Evolutionary conservation across 257 asterid genomes (phyloP).

Genomic region (Anisodus tanguticus): DNA sequence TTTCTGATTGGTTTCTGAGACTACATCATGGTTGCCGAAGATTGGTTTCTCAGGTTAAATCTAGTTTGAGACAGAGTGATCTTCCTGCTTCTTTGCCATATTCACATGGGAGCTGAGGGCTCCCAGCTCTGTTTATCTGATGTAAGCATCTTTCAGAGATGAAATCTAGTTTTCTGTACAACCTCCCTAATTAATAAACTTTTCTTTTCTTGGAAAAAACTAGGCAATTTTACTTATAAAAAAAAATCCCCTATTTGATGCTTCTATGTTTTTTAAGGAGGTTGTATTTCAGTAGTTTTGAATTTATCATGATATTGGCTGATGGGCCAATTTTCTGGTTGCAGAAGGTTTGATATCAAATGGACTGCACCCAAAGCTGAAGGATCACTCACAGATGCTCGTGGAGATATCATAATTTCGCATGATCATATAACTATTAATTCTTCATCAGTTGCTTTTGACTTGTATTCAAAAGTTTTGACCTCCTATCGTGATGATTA

Average conservation of each 20-base stretch:
- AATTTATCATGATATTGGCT: conserved; percentile 31
- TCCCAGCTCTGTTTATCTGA: neutral
- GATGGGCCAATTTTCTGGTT: conserved; percentile 33
- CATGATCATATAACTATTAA: conserved; percentile 81
- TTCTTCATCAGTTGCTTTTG: conserved; percentile 97
- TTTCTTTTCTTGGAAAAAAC: neutral
- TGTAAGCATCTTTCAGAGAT: neutral
- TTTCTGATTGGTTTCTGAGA: conserved; percentile 2
- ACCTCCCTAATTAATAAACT: neutral
- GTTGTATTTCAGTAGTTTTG: neutral
- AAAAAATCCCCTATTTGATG: neutral
- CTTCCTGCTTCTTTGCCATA: conserved; percentile 9
- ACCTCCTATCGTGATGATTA: conserved; percentile 76
- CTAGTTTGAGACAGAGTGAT: neutral
- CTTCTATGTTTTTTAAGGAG: conserved; percentile 8
- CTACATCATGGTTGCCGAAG: conserved; percentile 24
- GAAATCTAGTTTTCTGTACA: conserved; percentile 19
- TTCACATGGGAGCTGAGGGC: neutral
- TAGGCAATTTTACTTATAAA: neutral
- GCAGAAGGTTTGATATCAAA: conserved; percentile 95
- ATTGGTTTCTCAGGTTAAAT: neutral
- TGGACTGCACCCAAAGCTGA: conserved; percentile 99
- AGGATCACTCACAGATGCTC: conserved; percentile 98
- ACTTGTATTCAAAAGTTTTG: conserved; percentile 71
- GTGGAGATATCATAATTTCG: conserved; percentile 95